Evolutionary conservation across 371 early-diverging fungal genomes (phyloP), one percentile per base, ranked within the genome.

Genomic region (Saksenaea vasiformis): DNA sequence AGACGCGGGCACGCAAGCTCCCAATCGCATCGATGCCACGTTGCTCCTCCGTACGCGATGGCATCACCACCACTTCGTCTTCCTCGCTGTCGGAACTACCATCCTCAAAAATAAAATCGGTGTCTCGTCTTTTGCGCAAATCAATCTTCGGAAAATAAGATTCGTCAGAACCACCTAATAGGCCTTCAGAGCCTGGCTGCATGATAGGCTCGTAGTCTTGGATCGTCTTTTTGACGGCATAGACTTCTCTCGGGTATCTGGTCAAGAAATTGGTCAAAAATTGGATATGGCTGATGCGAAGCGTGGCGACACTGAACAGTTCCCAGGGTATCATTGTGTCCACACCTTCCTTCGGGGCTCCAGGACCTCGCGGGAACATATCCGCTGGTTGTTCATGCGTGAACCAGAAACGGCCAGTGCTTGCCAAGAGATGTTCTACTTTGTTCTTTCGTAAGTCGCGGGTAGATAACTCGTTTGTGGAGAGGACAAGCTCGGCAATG

Each of bases 371-470:
- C 1, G 88, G 87, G 64, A 87, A 89, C 80, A 87, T 79, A 17
- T 74, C 64, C 0, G 70, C 63, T 0, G 87, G 88, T 19, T 80
- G 73, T 44, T 84, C 84, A 38, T 81, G 72, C 0, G 69, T 76
- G 61, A 89, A 86, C 87, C 88, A 87, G 60, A 89, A 86, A 2
- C 80, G 81, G 9, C 87, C 88, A 3, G 85, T 82, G 41, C 79
- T 82, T 1, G 75, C 65, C 27, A 87, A 63, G 53, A 86, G 65
- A 38, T 80, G 66, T 35, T 89, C 90, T 37, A 88, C 78, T 54
- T 89, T 89, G 67, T 85, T 84, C 63, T 88, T 83, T 54, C 86
- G 80, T 27, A 89, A 64, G 56, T 89, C 88, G 34, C 87, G 72
- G 66, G 79, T 80, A 1, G 86, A 79, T 5, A 88, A 64, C 31